phyloP scores from a whole-genome alignment of 129 eudicot genomes.

The Centrapalus pauciflorus region DNA sequence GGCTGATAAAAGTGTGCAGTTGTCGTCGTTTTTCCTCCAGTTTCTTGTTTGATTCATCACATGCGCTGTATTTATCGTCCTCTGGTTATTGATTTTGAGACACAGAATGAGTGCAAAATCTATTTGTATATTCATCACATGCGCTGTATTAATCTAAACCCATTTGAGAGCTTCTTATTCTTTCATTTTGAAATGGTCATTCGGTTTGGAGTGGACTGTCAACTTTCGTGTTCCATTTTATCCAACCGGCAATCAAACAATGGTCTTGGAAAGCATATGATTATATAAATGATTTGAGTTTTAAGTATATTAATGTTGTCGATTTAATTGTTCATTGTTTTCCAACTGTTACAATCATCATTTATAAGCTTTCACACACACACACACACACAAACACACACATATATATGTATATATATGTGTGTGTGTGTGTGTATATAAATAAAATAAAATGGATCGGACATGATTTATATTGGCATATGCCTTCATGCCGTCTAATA shows the following conservation, averaged over 20 bases:
- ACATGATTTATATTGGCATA: too few species aligned
- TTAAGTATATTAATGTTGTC: neutral
- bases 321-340: neutral
- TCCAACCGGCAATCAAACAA: neutral
- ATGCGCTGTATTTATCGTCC: constrained; percentile 9
- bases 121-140: neutral
- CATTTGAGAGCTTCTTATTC: neutral
- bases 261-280: constrained; percentile 12
- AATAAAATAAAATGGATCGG: too few species aligned
- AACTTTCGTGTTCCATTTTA: neutral
- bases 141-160: too few species aligned
- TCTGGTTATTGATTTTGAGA: neutral
- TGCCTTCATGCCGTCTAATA: too few species aligned
- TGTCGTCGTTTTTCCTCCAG: constrained; percentile 1
- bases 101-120: neutral
- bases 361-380: neutral
- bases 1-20: constrained; percentile 29
- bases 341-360: neutral
- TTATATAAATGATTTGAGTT: neutral
- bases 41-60: constrained; percentile 25
- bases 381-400: too few species aligned
- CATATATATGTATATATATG: too few species aligned
- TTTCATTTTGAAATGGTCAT: constrained; percentile 1
- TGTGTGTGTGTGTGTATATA: too few species aligned
- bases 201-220: neutral